Evolutionary conservation across 2,329 filamentous ascomycete genomes (phyloP).

Genomic region (Grosmannia serpens): DNA sequence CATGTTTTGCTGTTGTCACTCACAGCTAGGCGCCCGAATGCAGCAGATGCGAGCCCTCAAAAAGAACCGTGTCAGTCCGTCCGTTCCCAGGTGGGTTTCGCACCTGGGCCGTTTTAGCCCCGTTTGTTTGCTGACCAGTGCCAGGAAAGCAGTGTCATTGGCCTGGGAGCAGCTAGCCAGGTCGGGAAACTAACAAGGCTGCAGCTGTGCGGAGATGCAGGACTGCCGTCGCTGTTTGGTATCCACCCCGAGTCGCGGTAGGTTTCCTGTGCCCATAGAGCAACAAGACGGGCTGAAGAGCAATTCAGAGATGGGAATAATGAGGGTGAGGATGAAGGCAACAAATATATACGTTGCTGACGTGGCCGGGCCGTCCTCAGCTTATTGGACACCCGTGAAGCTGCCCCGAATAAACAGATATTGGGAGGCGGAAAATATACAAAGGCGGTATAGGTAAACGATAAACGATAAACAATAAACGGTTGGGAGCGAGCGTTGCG

Average conservation of each 20-base stretch:
- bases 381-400: neutral
- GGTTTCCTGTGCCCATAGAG: no score
- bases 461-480: neutral
- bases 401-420: neutral
- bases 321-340: neutral
- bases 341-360: neutral
- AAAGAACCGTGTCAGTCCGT: neutral
- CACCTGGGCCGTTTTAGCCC: neutral
- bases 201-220: neutral
- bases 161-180: neutral
- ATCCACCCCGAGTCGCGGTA: neutral
- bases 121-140: neutral
- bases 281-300: no score
- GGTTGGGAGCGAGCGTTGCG: neutral
- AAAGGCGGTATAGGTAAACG: neutral
- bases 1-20: neutral
- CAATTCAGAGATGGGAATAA: neutral
- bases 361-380: neutral
- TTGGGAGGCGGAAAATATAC: neutral
- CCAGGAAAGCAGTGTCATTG: neutral
- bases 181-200: neutral
- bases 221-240: neutral
- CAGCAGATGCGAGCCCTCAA: neutral
- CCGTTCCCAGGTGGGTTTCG: neutral
- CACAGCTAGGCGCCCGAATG: neutral